Percentiles rank a stretch among this genome's conserved stretches.
phyloP scores from a whole-genome alignment of 2,329 filamentous ascomycete genomes.

The Fusarium udum region DNA sequence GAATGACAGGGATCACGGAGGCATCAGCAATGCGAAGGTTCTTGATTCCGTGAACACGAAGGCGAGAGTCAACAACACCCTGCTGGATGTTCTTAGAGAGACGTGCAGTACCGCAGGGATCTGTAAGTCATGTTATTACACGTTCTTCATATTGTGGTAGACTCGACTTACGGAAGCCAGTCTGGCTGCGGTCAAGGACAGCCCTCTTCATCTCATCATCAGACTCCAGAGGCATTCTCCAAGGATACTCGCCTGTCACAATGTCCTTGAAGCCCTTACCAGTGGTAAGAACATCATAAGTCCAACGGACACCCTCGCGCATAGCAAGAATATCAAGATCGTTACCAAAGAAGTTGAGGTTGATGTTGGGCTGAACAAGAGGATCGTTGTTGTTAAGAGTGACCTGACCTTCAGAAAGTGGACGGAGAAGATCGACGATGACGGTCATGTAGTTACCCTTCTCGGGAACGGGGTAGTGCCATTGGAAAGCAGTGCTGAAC shows the following conservation, averaged over 20 bases:
- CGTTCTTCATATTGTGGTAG: rapidly evolving
- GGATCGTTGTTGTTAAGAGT: slow-evolving; percentile 65
- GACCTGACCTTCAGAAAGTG: slow-evolving; percentile 61
- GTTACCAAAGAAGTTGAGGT: slow-evolving; percentile 68
- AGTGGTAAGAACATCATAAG: slow-evolving; percentile 65
- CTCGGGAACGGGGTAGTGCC: slow-evolving; percentile 54
- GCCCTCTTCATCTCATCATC: slow-evolving; percentile 66
- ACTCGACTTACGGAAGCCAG: slow-evolving; percentile 55
- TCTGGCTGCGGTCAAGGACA: slow-evolving; percentile 68
- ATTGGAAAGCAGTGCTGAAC: slow-evolving; percentile 61
- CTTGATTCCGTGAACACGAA: slow-evolving; percentile 63
- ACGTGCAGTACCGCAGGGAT: slow-evolving; percentile 65
- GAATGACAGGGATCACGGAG: slow-evolving; percentile 65
- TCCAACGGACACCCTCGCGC: slow-evolving; percentile 65
- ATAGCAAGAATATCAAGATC: slow-evolving; percentile 66
- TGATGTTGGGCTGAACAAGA: slow-evolving; percentile 66
- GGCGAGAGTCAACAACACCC: slow-evolving; percentile 61
- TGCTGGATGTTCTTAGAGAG: slow-evolving; percentile 57
- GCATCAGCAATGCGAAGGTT: slow-evolving; percentile 65
- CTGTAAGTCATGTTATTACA: neutral
- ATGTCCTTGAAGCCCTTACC: slow-evolving; percentile 67
- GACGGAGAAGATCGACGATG: slow-evolving; percentile 59
- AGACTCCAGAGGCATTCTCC: slow-evolving; percentile 65
- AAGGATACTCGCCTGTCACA: slow-evolving; percentile 64
- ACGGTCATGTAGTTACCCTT: slow-evolving; percentile 64